These are phyloP conservation scores for Xylaria palmicola DNA, from an alignment of 495 filamentous ascomycete species.

Conservation along the genomic window DNA sequence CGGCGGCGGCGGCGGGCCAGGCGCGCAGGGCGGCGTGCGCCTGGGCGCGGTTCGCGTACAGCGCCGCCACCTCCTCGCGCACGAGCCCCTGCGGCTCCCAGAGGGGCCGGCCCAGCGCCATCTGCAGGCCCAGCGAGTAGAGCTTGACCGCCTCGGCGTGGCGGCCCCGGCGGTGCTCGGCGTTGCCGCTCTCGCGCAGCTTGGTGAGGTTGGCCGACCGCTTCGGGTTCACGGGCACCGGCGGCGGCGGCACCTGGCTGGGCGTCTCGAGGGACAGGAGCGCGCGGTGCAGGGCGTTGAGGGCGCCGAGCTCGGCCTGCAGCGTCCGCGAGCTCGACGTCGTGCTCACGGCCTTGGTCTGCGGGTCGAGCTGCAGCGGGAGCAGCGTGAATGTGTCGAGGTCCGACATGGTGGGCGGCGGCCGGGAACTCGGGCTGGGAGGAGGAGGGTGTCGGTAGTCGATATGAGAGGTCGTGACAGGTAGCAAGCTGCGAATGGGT, in stretches of 20 bases:
- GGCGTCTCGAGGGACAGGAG: slow-evolving; percentile 60
- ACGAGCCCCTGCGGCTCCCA: slow-evolving; percentile 87
- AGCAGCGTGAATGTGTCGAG: slow-evolving; percentile 79
- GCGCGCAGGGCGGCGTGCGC: slow-evolving; percentile 74
- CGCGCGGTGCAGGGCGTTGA: slow-evolving; percentile 70
- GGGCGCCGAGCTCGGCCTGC: slow-evolving; percentile 61
- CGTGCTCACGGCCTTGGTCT: slow-evolving; percentile 60
- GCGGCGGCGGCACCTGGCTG: slow-evolving; percentile 65
- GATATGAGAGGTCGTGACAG: too few species aligned
- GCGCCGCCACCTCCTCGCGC: slow-evolving; percentile 73
- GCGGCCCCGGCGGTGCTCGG: slow-evolving; percentile 71
- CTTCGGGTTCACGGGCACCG: slow-evolving; percentile 80
- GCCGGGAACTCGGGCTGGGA: too few species aligned
- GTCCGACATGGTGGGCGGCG: slow-evolving; percentile 56
- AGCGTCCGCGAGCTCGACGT: slow-evolving; percentile 47
- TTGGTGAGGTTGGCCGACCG: slow-evolving; percentile 82
- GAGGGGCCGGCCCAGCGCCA: slow-evolving; percentile 74
- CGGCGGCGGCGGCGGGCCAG: slow-evolving; percentile 79
- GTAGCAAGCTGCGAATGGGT: too few species aligned
- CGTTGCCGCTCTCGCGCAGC: slow-evolving; percentile 84
- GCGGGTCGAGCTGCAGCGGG: slow-evolving; percentile 75
- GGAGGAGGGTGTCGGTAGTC: too few species aligned
- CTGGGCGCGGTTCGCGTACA: slow-evolving; percentile 89
- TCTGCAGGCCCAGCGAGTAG: slow-evolving; percentile 81
- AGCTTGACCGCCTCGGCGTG: slow-evolving; percentile 73